Percentiles rank a stretch among this genome's conserved stretches.
Conservation (phyloP, 768 basidiomycete species). For the Leccinellum albellum region DNA sequence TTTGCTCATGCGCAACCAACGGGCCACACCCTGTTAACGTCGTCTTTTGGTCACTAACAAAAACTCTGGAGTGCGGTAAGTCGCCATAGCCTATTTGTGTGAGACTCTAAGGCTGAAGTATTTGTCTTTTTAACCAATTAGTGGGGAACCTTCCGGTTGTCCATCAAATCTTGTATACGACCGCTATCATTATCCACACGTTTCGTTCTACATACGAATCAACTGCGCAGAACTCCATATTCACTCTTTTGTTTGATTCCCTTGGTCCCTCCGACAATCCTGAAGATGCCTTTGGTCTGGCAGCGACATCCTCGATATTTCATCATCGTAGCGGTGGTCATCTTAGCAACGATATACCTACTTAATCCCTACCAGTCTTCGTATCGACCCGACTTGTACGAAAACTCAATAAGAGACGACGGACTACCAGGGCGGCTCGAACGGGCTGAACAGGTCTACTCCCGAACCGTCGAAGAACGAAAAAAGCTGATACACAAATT, state of each 20-base stretch:
- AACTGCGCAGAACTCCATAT: slow-evolving; percentile 4
- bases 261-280: not conserved
- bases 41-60: slow-evolving; percentile 1
- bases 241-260: slow-evolving; percentile 3
- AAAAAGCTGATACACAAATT: slow-evolving; percentile 50
- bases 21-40: slow-evolving; percentile 5
- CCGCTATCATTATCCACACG: slow-evolving; percentile 12
- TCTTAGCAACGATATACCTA: slow-evolving; percentile 46
- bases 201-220: slow-evolving; percentile 6
- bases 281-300: slow-evolving; percentile 31
- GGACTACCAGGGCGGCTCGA: slow-evolving; percentile 39
- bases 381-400: slow-evolving; percentile 20
- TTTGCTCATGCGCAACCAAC: slow-evolving; percentile 17
- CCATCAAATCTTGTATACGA: slow-evolving; percentile 11
- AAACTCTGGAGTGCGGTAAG: slow-evolving; percentile 13
- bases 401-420: slow-evolving; percentile 29
- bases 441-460: slow-evolving; percentile 45
- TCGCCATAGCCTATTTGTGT: not conserved
- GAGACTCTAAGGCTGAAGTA: not conserved
- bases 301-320: slow-evolving; percentile 53
- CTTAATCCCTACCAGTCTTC: slow-evolving; percentile 36
- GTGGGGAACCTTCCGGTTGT: slow-evolving; percentile 1
- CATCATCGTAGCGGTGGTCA: slow-evolving; percentile 39
- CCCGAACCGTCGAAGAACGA: slow-evolving; percentile 39
- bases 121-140: not conserved